Percentiles rank a stretch among this genome's conserved stretches.
Evolutionary conservation across 768 basidiomycete species (phyloP).

Genomic region (Lentinula sp.): DNA sequence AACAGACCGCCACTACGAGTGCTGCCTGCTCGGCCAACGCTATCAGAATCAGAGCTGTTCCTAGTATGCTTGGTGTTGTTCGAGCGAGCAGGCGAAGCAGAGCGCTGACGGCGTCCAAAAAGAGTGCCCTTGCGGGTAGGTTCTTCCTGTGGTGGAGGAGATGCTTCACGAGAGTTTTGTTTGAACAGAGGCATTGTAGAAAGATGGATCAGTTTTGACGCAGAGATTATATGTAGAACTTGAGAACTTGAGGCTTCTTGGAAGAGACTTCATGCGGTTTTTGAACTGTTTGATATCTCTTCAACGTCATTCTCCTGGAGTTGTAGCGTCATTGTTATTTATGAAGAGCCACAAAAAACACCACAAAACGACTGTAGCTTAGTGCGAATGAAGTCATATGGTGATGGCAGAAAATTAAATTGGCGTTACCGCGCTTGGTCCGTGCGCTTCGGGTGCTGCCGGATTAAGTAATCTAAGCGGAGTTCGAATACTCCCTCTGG

Average conservation of each 20-base stretch:
- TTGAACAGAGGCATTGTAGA: conserved; percentile 19
- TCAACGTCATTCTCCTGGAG: background rate
- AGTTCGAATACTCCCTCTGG: conserved; percentile 5
- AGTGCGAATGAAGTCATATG: background rate
- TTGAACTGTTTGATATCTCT: background rate
- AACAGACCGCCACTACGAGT: conserved; percentile 11
- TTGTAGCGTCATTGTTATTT: background rate
- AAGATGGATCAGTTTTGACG: background rate
- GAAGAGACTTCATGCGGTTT: background rate
- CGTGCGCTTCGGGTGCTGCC: conserved; percentile 2
- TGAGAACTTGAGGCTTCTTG: background rate
- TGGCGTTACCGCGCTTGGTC: background rate
- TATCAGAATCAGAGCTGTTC: conserved; percentile 14
- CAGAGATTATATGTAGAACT: background rate
- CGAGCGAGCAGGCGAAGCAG: conserved; percentile 9
- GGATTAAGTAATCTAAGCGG: conserved; percentile 3
- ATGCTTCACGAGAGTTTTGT: conserved; percentile 11
- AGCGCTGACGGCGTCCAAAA: conserved; percentile 15
- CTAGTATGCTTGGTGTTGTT: conserved; percentile 9
- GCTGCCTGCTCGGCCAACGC: conserved; percentile 6
- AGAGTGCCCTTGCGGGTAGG: conserved; percentile 16
- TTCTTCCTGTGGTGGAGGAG: background rate
- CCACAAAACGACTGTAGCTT: background rate
- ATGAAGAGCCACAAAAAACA: background rate
- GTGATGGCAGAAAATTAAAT: background rate